Evolutionary conservation across 2,329 filamentous ascomycete genomes (phyloP), one percentile per base, ranked within the genome.

Genomic region (Exophiala oligosperma): DNA sequence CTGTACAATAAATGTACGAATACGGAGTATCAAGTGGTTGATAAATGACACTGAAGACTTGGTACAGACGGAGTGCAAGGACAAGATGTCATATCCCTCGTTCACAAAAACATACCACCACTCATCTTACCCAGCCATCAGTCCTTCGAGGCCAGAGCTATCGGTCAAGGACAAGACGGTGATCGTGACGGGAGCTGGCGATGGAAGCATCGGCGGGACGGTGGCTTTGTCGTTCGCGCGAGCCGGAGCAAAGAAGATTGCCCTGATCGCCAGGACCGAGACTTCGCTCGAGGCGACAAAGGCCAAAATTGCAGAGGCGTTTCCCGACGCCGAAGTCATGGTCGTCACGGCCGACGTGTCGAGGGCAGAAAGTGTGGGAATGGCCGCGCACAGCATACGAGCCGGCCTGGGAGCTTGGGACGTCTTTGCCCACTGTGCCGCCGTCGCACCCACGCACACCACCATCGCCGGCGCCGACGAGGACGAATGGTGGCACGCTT

Each of bases 201-300:
- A 78, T 2, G 78, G 78, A 32, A 81, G 82, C 3, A 77, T 85
- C 40, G 84, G 84, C 3, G 73, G 73, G 2, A 75, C 77, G 11
- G 81, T 79, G 2, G 83, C 82, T 1, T 64, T 81, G 14, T 77
- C 81, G 8, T 86, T 79, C 63, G 84, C 83, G 17, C 72, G 72
- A 63, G 82, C 83, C 2, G 80, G 81, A 3, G 79, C 77, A 6
- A 52, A 68, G 1, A 67, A 63, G 1, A 67, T 81, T 26, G 71
- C 75, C 8, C 68, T 82, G 40, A 57, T 74, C 1, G 75, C 72
- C 6, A 76, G 78, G 5, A 72, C 71, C 1, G 35, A 63, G 0
- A 63, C 66, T 4, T 65, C 66, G 1, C 68, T 78, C 14, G 58
- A 71, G 1, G 58, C 64, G 0, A 69, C 69, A 7, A 66, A 66